Base-by-base conservation (phyloP, 345 rosid species). In the Toxicodendron radicans region DNA sequence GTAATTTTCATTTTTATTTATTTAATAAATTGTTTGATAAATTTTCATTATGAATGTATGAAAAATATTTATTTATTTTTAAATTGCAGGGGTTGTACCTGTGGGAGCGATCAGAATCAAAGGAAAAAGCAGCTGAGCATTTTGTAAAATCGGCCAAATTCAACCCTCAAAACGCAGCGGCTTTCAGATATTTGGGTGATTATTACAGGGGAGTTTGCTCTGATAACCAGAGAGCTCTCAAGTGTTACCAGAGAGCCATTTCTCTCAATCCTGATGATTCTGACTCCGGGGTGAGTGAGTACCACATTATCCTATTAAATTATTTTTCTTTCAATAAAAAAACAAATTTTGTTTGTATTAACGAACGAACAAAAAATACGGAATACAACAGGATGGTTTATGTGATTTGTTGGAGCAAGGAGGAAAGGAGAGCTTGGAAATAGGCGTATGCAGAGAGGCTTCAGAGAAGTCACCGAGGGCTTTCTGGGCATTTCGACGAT, bases 241-340 rank as follows among this genome's bases (percentile, higher is more conserved):
- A 93, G 81, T 95, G 99, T 85, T 91, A 90, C 77, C 98, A 90
- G 77, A 87, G 98, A 83, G 92, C 97, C 10, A 76, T 93, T 58
- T 45, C 87, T 27, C 86, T 95, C 51, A 70, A 81, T 69, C 90
- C 97, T 0, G 83, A 88, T 62, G 97, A 95, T 81, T 81, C 87
- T 35, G 89, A 89, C 32, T 79, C 95, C 1, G 97, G 97, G 71
- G 89, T 86, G 68, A 74, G 43, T 33, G 30, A 1, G 45, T 38
- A 38, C 7, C 43, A 5, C 1, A 38, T 5, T 5, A 14, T 18
- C 14, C 7, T 21, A 11, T 30, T 56, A 53, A n/a, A 1, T 51
- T 52, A 41, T n/a, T 30, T 33, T 51, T 64, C 24, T n/a, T 10
- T 45, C n/a, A 30, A 3, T 18, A 64, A 53, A 35, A 20, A 8